Percentiles rank a stretch among this genome's conserved stretches.
These are phyloP conservation scores for Pseudevernia furfuracea DNA, from an alignment of 495 filamentous ascomycete genomes.

Conservation along the genomic window DNA sequence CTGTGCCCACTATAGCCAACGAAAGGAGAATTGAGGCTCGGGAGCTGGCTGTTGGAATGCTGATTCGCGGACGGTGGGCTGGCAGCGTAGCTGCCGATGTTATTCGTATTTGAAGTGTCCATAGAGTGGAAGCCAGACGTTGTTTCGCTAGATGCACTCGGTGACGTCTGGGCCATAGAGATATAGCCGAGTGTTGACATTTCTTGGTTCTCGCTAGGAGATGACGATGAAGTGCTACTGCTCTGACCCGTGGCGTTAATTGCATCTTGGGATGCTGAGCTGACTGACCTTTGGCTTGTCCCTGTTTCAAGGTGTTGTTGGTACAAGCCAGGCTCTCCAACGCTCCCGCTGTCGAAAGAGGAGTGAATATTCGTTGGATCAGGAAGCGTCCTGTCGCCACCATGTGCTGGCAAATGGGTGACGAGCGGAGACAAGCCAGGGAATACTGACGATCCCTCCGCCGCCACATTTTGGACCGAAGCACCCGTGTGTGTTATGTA, in stretches of 20 bases:
- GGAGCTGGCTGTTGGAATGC: not conserved
- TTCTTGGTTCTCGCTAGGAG: conserved; percentile 6
- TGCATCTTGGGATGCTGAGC: conserved; percentile 8
- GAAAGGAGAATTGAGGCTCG: conserved; percentile 24
- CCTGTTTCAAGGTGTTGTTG: conserved; percentile 12
- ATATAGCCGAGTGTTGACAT: not conserved
- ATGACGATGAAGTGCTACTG: conserved; percentile 13
- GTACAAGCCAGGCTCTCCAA: not conserved
- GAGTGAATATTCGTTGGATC: conserved; percentile 26
- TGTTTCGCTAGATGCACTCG: not conserved
- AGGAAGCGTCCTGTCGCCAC: conserved; percentile 35
- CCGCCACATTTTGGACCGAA: conserved; percentile 5
- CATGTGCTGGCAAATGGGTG: conserved; percentile 13
- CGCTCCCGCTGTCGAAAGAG: conserved; percentile 8
- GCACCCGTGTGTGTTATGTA: conserved; percentile 9
- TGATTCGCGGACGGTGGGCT: not conserved
- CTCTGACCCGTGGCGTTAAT: conserved; percentile 4
- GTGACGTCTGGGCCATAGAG: conserved; percentile 2
- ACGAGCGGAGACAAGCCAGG: conserved; percentile 27
- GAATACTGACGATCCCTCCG: conserved; percentile 11
- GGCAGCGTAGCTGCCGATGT: not conserved
- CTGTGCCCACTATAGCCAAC: conserved; percentile 23
- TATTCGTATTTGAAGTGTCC: not conserved
- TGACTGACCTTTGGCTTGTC: conserved; percentile 14
- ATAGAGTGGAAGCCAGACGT: not conserved